A percentile compares a stretch with the other conserved stretches of the same genome.
phyloP scores from a whole-genome alignment of 169 alveolate genomes.

The Cyclospora cayetanensis region DNA sequence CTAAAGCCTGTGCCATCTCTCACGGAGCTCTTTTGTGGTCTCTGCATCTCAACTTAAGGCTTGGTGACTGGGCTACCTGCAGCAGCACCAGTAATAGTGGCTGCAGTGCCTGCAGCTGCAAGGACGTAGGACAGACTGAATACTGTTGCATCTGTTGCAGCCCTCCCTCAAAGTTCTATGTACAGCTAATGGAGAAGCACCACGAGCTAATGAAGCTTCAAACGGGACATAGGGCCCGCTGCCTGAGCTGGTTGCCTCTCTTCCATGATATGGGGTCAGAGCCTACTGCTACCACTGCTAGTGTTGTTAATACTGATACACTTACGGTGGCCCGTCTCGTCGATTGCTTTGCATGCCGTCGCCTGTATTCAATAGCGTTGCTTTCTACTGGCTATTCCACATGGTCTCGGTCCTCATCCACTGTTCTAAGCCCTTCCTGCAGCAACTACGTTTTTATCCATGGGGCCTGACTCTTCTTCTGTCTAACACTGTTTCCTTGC shows the following conservation, averaged over 20 bases:
- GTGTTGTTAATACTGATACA: neutral
- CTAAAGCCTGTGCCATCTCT: constrained; percentile 77
- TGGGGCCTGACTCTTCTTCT: too few relatives aligned
- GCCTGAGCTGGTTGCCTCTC: neutral
- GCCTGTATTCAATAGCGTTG: too few relatives aligned
- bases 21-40: constrained; percentile 74
- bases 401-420: too few relatives aligned
- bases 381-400: too few relatives aligned
- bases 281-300: constrained; percentile 1
- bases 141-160: neutral
- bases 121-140: neutral
- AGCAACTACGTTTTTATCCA: too few relatives aligned
- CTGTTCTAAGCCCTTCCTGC: too few relatives aligned
- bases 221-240: neutral
- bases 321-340: too few relatives aligned
- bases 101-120: neutral
- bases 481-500: too few relatives aligned
- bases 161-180: neutral
- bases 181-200: neutral
- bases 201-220: neutral
- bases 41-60: constrained; percentile 33
- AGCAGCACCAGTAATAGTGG: neutral
- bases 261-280: neutral
- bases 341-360: too few relatives aligned
- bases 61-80: neutral